Base-by-base conservation (phyloP, 2,329 filamentous ascomycete species). In the Cryphonectria radicalis region DNA sequence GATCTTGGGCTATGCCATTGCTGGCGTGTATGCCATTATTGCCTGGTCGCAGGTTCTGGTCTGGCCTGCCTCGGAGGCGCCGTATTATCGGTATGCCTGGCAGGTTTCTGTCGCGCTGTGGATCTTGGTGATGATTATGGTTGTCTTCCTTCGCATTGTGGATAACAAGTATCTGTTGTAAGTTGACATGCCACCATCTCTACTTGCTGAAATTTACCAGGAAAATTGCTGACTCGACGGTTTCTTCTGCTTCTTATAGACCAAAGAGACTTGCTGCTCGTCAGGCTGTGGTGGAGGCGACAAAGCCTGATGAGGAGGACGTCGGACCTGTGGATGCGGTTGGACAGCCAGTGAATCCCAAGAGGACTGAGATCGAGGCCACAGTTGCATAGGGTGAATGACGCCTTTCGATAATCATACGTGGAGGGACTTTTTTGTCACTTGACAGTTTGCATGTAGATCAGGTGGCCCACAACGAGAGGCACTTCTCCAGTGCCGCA, bases 11-110 rank as follows among this genome's bases (percentile, higher is more conserved):
- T 81, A 85, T 7, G 80, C 83, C 1, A 83, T 87, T 28, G 84
- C 85, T 3, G 80, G 81, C 0, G 84, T 86, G 70, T 87, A 87
- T 73, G 83, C 84, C 2, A 82, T 87, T 37, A 82, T 83, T 0
- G 83, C 85, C 0, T 87, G 85, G 85, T 84, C 82, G 8, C 84
- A 87, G 69, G 84, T 87, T 2, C 78, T 86, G 1, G 82, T 86
- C 1, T 87, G 85, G 85, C 85, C 85, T 4, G 84, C 85, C 1
- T 80, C 78, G 1, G 82, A 87, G 72, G 85, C 85, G 2, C 85
- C 85, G 0, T 84, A 83, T 65, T 87, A 84, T 70, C 80, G 80
- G 67, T 84, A 84, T 66, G 84, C 83, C 11, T 86, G 84, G 84
- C 84, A 86, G 75, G 82, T 82, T 22, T 81, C 82, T 0, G 77